Base-by-base conservation (phyloP, 331 rosid species). In the Quercus tomentella region DNA sequence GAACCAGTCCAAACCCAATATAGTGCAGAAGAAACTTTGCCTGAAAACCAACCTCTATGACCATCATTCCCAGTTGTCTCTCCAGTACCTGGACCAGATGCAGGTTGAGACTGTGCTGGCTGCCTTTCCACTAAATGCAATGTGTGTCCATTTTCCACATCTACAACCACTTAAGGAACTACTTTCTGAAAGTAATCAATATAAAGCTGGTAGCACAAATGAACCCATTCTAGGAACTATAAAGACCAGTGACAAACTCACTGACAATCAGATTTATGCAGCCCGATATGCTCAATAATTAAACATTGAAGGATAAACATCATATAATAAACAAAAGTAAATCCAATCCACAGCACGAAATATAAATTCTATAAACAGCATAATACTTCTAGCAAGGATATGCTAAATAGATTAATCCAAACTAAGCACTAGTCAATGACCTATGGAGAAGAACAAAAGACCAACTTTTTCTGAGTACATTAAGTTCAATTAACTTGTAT, bases 51-150 rank as follows among this genome's bases (percentile, higher is more conserved):
- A 80, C 88, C 96, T 88, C 49, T 72, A 77, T 79, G 79, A 80
- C 83, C 80, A 81, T 75, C 86, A 76, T 88, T 75, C 31, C 65
- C 85, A 28, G 82, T 73, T 68, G 89, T 71, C 75, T 92, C 99
- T 16, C 83, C 88, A 73, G 95, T 22, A 63, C 81, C 85, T 9
- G 87, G 33, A 57, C 77, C 89, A 65, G 94, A 82, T 28, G 84
- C 74, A 80, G 86, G 82, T 56, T 90, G 99, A 30, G 91, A 76
- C 85, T 82, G 97, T 56, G 81, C 82, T 72, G 91, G 95, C 84
- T 92, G 98, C 81, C 99, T 90, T 83, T 86, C 94, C 75, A 96
- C 99, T 77, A 96, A 90, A 91, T 96, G 99, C 88, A 96, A 81
- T 30, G 99, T 93, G 84, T 96, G 91, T 73, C 98, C 99, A 89